Conservation (phyloP, 129 eudicot genomes). For the Rutidosis leptorrhynchoides region DNA sequence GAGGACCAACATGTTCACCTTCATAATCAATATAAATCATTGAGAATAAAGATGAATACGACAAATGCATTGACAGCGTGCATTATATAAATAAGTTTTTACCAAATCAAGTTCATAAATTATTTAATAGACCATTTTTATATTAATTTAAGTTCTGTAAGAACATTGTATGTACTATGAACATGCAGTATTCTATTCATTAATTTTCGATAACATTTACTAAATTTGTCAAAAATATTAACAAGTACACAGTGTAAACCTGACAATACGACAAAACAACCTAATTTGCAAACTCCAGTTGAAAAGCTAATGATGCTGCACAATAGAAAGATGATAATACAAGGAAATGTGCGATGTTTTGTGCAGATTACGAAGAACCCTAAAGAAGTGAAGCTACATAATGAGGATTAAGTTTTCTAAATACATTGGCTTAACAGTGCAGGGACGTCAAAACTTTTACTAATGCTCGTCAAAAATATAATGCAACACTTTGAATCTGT, state of each 20-base stretch:
- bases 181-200: neutral
- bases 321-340: neutral
- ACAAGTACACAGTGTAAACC: neutral
- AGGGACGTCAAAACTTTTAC: neutral
- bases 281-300: neutral
- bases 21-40: neutral
- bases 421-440: neutral
- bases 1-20: constrained; percentile 4
- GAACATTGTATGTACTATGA: neutral
- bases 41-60: neutral
- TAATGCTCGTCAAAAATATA: neutral
- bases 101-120: neutral
- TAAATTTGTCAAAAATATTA: neutral
- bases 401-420: neutral
- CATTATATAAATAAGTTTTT: neutral
- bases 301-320: neutral
- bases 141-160: neutral
- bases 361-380: neutral
- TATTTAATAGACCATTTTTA: neutral
- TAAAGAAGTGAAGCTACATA: constrained; percentile 4
- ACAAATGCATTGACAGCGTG: neutral
- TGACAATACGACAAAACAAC: neutral
- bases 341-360: neutral
- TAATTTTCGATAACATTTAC: neutral
- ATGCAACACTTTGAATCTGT: neutral